phyloP scores from a whole-genome alignment of 2,329 filamentous ascomycete genomes.

The Polytolypa hystricis region DNA sequence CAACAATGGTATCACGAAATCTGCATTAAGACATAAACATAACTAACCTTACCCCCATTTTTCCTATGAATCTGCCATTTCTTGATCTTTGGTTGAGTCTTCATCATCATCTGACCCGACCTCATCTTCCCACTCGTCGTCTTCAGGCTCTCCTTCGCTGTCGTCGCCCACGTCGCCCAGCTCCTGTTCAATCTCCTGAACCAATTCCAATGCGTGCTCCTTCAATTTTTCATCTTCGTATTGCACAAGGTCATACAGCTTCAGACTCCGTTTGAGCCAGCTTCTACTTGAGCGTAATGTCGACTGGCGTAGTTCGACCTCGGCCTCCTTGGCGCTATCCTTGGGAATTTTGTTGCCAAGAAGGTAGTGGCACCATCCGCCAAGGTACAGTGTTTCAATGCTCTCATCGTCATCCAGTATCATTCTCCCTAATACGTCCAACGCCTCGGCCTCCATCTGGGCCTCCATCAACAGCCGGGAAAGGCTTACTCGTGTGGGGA shows the following conservation, averaged over 20 bases:
- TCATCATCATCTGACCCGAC: slow-evolving; percentile 38
- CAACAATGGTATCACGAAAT: slow-evolving; percentile 23
- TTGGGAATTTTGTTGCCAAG: slow-evolving; percentile 38
- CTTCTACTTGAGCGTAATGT: slow-evolving; percentile 64
- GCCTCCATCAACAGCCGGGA: slow-evolving; percentile 82
- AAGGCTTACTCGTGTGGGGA: slow-evolving; percentile 72
- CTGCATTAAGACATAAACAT: slow-evolving; percentile 3
- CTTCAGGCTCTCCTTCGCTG: slow-evolving; percentile 45
- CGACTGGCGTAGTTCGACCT: slow-evolving; percentile 44
- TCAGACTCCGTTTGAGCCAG: slow-evolving; percentile 72
- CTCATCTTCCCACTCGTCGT: slow-evolving; percentile 41
- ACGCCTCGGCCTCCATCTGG: slow-evolving; percentile 70
- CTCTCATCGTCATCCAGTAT: slow-evolving; percentile 84
- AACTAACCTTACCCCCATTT: slow-evolving; percentile 17
- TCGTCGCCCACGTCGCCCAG: slow-evolving; percentile 49
- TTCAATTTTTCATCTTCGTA: slow-evolving; percentile 51
- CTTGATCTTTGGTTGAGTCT: slow-evolving; percentile 32
- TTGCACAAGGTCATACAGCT: slow-evolving; percentile 64
- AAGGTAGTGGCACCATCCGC: slow-evolving; percentile 83
- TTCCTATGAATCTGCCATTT: slow-evolving; percentile 46
- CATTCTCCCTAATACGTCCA: slow-evolving; percentile 73
- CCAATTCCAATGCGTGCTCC: slow-evolving; percentile 34
- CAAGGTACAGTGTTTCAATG: slow-evolving; percentile 93
- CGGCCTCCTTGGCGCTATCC: slow-evolving; percentile 17
- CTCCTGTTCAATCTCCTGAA: slow-evolving; percentile 48